Percentiles rank a stretch among this genome's conserved stretches.
These are phyloP conservation scores for Lichtheimia hyalospora DNA, from an alignment of 371 early-diverging fungal genomes.

Conservation along the genomic window DNA sequence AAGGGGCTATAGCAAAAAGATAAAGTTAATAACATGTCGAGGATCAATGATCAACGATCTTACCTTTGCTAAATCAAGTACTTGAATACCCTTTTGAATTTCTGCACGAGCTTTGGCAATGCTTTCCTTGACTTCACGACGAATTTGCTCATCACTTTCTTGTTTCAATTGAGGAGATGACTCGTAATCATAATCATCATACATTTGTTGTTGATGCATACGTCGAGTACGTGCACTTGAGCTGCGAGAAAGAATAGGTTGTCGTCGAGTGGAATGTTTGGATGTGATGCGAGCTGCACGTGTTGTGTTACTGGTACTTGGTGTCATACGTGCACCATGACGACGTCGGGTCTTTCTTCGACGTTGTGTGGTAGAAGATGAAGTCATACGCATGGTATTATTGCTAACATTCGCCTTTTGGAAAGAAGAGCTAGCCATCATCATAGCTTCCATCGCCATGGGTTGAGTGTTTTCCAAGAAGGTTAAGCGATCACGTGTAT, in stretches of 20 bases:
- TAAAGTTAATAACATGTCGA: neutral
- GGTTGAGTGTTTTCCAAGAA: slow-evolving; percentile 22
- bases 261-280: slow-evolving; percentile 8
- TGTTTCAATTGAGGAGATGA: too few species aligned
- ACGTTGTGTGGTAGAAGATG: slow-evolving; percentile 11
- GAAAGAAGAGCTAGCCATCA: slow-evolving; percentile 12
- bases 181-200: slow-evolving; percentile 17
- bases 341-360: slow-evolving; percentile 6
- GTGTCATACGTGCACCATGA: slow-evolving; percentile 4
- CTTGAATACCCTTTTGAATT: slow-evolving; percentile 53
- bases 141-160: slow-evolving; percentile 23
- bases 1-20: slow-evolving; percentile 21
- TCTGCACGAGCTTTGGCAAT: slow-evolving; percentile 67
- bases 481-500: slow-evolving; percentile 37
- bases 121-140: slow-evolving; percentile 51
- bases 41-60: neutral
- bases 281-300: slow-evolving; percentile 6
- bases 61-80: slow-evolving; percentile 51
- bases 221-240: slow-evolving; percentile 3
- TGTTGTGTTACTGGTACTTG: slow-evolving; percentile 9
- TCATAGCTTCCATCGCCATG: slow-evolving; percentile 18
- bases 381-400: slow-evolving; percentile 4
- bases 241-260: slow-evolving; percentile 5
- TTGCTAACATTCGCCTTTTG: neutral
- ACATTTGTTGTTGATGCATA: neutral